Base-by-base conservation (phyloP, 1,284 basidiomycete genomes). In the Pseudozyma sp. region DNA sequence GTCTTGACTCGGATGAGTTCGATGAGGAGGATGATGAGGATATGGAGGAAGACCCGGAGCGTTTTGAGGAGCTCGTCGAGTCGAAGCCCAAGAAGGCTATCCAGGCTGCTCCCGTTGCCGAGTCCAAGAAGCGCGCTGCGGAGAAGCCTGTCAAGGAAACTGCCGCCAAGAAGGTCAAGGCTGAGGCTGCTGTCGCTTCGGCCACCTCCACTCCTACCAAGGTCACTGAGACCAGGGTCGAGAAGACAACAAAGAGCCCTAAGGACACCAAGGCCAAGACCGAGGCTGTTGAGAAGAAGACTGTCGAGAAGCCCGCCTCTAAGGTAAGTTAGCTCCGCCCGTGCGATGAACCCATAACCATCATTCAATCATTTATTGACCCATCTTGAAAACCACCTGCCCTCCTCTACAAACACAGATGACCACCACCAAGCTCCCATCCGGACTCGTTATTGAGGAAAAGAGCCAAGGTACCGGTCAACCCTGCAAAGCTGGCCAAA, bases 401-500 rank as follows among this genome's bases (percentile, higher is more conserved):
- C 6, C 6, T 31, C 6, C 25, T 31, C 6, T 31, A 31, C 25
- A 31, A 25, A 7, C 25, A 21, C 9, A 47, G 54, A 70, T 70
- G 66, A 57, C 62, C 59, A 82, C 87, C 83, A 87, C 86, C 60
- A 88, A 87, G 60, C 87, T 94, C 59, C 86, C 89, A 2, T 91
- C 90, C 40, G 95, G 95, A 44, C 87, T 97, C 60, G 89, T 92
- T 84, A 88, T 94, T 77, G 88, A 89, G 79, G 95, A 97, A 85
- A 86, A 88, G 80, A 94, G 91, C 84, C 82, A 90, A 48, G 95
- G 95, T 53, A 89, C 88, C 10, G 95, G 95, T 19, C 90, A 92
- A 38, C 88, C 88, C 81, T 94, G 93, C 39, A 97, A 96, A 88
- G 89, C 90, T 61, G 95, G 95, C 48, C 90, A 92, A 87, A 90